Evolutionary conservation across 257 asterid species (phyloP), one percentile per base, ranked within the genome.

Genomic region (Henckelia pumila): DNA sequence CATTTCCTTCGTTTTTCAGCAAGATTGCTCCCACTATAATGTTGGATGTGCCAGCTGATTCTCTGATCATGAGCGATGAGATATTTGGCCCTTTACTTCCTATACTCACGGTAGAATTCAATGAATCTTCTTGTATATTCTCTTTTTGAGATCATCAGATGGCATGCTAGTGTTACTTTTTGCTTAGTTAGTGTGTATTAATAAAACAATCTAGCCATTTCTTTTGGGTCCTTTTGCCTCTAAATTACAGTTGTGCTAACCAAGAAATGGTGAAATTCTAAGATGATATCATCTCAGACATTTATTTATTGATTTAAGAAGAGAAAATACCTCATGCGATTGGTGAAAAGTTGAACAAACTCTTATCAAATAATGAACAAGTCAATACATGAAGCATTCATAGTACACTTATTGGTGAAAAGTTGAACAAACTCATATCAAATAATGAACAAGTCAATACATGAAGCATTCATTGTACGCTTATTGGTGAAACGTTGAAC

Each of bases 1-100:
- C n/a, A n/a, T n/a, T n/a, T 40, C 68, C 72, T 60, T 52, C 8
- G 13, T 68, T 35, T 69, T 70, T 74, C 85, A 91, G 98, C 62
- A 85, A 79, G 85, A 82, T 91, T 56, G 87, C 91, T 71, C 99
- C 98, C 19, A 89, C 96, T 49, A 74, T 89, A 73, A 55, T 92
- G 64, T 66, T 92, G 85, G 95, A 92, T 84, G 86, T 82, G 44
- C 94, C 95, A 1, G 76, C 68, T 65, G 96, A 89, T 76, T 80
- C 95, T 50, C 56, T 87, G 59, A 77, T 92, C 82, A 84, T 92
- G 95, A 78, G 76, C 28, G 98, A 92, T 67, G 98, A 92, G 85
- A 87, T 92, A 71, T 89, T 89, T 61, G 98, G 98, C 44, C 98
- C 98, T 28, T 73, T 92, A 71, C 96, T 92, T 71, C 92, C 95